Percentiles rank a stretch among this genome's conserved stretches.
phyloP scores from a whole-genome alignment of 257 asterid species.

The Solanum rostratum region DNA sequence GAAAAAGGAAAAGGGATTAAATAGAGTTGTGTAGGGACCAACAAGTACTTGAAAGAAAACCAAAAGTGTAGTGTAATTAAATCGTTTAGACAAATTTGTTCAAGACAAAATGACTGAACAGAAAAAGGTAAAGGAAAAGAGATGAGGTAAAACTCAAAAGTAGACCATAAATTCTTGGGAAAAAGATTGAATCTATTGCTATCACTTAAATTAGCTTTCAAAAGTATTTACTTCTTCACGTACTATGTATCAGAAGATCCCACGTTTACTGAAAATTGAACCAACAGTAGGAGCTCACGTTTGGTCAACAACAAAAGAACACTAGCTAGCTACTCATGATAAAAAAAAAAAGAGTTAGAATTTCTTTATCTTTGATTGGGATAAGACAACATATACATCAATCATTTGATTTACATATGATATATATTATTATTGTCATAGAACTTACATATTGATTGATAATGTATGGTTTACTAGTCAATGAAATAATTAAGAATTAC shows the following conservation, averaged over 20 bases:
- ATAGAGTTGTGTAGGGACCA: not conserved
- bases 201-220: not conserved
- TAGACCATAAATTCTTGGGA: constrained; percentile 15
- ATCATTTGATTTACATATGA: too few relatives aligned
- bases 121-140: constrained; percentile 27
- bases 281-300: constrained; percentile 23
- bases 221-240: not conserved
- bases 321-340: not conserved
- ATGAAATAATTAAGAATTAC: not conserved
- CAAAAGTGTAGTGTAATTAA: constrained; percentile 3
- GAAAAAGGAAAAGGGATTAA: not conserved
- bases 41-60: not conserved
- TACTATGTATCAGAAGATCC: constrained; percentile 1
- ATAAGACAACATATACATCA: too few relatives aligned
- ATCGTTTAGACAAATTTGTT: constrained; percentile 26
- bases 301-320: constrained; percentile 1
- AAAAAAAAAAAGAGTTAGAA: not conserved
- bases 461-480: not conserved
- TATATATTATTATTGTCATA: too few relatives aligned
- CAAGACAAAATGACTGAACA: constrained; percentile 38
- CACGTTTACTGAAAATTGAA: constrained; percentile 8
- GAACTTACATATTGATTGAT: too few relatives aligned
- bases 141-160: constrained; percentile 24
- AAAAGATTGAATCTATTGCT: constrained; percentile 8
- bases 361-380: too few relatives aligned